phyloP scores from a whole-genome alignment of 2,329 filamentous ascomycete genomes.

The Arthroderma sp. region DNA sequence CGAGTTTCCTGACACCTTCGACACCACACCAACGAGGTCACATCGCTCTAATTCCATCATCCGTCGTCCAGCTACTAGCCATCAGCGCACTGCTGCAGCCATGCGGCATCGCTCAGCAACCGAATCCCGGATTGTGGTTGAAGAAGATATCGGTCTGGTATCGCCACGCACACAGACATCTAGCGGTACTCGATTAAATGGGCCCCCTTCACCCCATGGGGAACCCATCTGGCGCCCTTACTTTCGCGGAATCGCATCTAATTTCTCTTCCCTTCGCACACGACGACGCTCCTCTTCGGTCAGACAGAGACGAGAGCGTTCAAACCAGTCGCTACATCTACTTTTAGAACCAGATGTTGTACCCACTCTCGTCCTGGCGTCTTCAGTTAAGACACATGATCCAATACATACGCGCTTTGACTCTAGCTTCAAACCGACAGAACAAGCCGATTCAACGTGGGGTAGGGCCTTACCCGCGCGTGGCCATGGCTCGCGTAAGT shows the following conservation, averaged over 20 bases:
- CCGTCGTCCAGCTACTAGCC: constrained; percentile 50
- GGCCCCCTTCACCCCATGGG: constrained; percentile 15
- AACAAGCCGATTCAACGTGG: not conserved
- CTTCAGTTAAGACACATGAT: constrained; percentile 22
- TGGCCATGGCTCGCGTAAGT: not conserved
- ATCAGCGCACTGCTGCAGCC: constrained; percentile 47
- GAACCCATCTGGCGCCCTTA: constrained; percentile 29
- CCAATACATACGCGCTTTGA: constrained; percentile 10
- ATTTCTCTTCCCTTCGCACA: constrained; percentile 10
- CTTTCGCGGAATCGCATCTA: constrained; percentile 25
- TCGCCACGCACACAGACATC: not conserved
- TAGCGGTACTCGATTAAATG: not conserved
- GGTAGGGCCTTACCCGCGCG: not conserved
- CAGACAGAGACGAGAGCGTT: constrained; percentile 21
- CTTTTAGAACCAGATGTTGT: constrained; percentile 33
- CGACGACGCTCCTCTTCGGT: constrained; percentile 31
- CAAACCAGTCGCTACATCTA: constrained; percentile 32
- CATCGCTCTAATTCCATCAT: constrained; percentile 39
- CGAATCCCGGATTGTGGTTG: constrained; percentile 10
- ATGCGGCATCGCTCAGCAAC: constrained; percentile 36
- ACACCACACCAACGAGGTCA: constrained; percentile 20
- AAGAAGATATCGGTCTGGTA: not conserved
- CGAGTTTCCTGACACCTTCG: constrained; percentile 31
- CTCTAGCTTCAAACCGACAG: not conserved
- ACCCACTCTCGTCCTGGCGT: constrained; percentile 40